These are phyloP conservation scores for Chlorella sp. DNA, from an alignment of 139 green algal genomes.

Conservation along the genomic window DNA sequence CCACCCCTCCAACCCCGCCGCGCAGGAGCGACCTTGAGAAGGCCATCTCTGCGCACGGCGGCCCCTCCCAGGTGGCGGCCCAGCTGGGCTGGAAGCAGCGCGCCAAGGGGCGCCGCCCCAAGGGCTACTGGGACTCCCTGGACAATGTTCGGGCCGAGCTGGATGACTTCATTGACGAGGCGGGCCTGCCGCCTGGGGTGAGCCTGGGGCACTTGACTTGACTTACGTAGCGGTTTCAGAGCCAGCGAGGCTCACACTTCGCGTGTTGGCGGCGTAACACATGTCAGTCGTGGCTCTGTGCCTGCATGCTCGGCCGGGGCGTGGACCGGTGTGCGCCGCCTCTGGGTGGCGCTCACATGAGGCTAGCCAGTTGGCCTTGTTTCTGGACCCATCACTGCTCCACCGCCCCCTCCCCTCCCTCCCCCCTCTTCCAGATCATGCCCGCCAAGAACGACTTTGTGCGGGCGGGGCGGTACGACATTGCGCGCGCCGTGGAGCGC, in stretches of 20 bases:
- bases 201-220: neutral
- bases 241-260: too few relatives aligned
- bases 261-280: too few relatives aligned
- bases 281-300: too few relatives aligned
- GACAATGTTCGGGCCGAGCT: constrained; percentile 58
- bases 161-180: constrained; percentile 55
- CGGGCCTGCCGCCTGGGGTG: constrained; percentile 32
- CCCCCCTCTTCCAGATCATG: constrained; percentile 34
- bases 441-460: constrained; percentile 54
- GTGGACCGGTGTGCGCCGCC: too few relatives aligned
- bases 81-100: constrained; percentile 55
- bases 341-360: too few relatives aligned
- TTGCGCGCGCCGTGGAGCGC: constrained; percentile 56
- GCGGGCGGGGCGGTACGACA: constrained; percentile 47
- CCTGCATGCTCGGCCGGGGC: too few relatives aligned
- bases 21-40: constrained; percentile 58
- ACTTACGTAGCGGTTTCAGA: too few relatives aligned
- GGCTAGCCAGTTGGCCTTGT: too few relatives aligned
- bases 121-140: constrained; percentile 63
- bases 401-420: neutral
- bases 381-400: too few relatives aligned
- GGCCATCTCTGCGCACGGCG: constrained; percentile 62
- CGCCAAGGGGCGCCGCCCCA: constrained; percentile 39
- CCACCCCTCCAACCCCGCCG: neutral
- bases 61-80: constrained; percentile 43